These are phyloP conservation scores for Fusarium succisae DNA, from an alignment of 2,329 filamentous ascomycete species.

Conservation along the genomic window DNA sequence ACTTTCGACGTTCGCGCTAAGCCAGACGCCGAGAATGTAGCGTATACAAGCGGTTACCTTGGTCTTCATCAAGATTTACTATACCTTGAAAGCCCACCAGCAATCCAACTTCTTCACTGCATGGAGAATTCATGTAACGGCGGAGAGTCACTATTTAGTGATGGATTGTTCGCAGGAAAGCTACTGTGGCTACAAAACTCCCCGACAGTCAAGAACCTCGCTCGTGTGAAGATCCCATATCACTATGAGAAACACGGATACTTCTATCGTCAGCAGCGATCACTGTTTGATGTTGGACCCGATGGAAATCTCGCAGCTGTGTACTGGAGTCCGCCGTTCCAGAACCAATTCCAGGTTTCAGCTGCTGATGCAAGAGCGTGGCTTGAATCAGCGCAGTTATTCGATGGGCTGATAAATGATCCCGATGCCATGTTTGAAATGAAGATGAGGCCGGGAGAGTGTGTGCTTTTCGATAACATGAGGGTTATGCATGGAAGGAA, in stretches of 20 bases:
- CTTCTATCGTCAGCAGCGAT: constrained; percentile 67
- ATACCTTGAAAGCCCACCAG: constrained; percentile 82
- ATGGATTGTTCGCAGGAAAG: constrained; percentile 71
- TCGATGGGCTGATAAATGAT: constrained; percentile 68
- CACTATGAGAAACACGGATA: constrained; percentile 75
- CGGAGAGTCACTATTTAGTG: constrained; percentile 87
- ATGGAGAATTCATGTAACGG: constrained; percentile 81
- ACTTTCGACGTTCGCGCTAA: constrained; percentile 92
- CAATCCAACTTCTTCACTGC: constrained; percentile 89
- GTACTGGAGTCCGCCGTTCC: constrained; percentile 83
- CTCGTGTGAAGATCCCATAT: constrained; percentile 63
- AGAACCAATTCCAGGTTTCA: constrained; percentile 59
- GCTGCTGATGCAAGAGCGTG: constrained; percentile 49
- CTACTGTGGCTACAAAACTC: constrained; percentile 44
- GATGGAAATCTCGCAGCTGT: constrained; percentile 43
- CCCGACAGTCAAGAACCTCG: constrained; percentile 51
- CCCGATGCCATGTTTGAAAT: constrained; percentile 71
- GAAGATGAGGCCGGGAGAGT: constrained; percentile 82
- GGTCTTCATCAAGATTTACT: constrained; percentile 94
- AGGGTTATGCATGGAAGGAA: constrained; percentile 85
- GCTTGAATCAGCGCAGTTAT: constrained; percentile 60
- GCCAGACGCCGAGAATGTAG: constrained; percentile 85
- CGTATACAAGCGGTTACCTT: constrained; percentile 84
- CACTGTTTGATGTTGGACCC: constrained; percentile 57
- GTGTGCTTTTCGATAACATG: constrained; percentile 91